Evolutionary conservation across 306 rosid genomes (phyloP), one percentile per base, ranked within the genome.

Genomic region (Prunus dulcis): DNA sequence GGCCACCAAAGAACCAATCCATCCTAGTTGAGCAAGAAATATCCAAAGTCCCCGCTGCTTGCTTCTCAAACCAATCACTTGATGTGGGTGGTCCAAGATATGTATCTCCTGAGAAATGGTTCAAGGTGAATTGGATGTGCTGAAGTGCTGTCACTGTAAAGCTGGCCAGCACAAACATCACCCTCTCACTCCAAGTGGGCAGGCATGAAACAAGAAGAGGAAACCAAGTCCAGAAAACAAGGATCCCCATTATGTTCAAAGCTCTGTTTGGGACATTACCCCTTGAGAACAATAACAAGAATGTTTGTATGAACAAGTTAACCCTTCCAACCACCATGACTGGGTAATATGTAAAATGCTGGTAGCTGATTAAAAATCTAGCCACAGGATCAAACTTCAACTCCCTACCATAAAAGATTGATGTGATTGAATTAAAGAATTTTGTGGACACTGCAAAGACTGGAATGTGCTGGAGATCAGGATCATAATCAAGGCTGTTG

Each of bases 61-160:
- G 89, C 85, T 86, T 86, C 87, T 86, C 85, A 28, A 83, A 86
- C 89, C 89, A 86, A 34, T 80, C 81, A 30, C 74, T 78, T 56
- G 85, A 84, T 3, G 3, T 78, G 0, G 89, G 89, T 6, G 66
- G 46, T 0, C 89, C 89, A 12, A 83, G 58, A 69, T 86, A 86
- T 20, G 82, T 84, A 47, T 86, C 76, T 32, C 85, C 89, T 0
- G 89, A 83, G 85, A 86, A 83, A 75, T 86, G 89, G 72, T 86
- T 86, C 77, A 86, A 75, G n/a, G 73, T 51, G 79, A 86, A 86
- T 28, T 86, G 89, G 55, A 83, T 52, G 32, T 86, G 89, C 73
- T 86, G 89, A 3, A 86, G 43, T 0, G 89, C 22, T 10, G 83
- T 77, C n/a, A 86, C 89, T 0, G 68, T 70, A 3, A 86, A 86